Evolutionary conservation across 371 early-diverging fungal species (phyloP).

Genomic region (Furculomyces boomerangus): DNA sequence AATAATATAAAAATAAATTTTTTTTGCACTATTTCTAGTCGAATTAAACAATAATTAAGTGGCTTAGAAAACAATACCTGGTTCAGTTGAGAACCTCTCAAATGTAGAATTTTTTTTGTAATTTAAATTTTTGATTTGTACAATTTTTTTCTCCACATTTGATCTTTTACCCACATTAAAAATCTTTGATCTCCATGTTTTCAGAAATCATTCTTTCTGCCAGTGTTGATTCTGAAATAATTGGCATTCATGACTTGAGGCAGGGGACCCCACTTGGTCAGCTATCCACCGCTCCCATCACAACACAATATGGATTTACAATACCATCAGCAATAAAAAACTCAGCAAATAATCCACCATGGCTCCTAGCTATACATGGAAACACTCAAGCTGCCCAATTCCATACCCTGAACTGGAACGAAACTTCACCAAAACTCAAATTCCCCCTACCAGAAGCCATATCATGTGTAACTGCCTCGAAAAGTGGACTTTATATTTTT

Average conservation of each 20-base stretch:
- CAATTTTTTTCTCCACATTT: neutral
- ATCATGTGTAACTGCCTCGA: slow-evolving; percentile 38
- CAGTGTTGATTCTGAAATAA: neutral
- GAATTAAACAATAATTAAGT: neutral
- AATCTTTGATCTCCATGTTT: neutral
- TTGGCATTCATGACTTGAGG: slow-evolving; percentile 1
- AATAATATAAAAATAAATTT: neutral
- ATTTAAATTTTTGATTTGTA: neutral
- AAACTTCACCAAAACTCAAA: slow-evolving; percentile 25
- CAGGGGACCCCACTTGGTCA: neutral
- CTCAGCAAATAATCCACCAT: slow-evolving; percentile 1
- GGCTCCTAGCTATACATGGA: slow-evolving; percentile 13
- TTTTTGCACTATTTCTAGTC: too few relatives aligned
- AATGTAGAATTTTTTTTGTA: neutral
- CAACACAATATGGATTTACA: neutral
- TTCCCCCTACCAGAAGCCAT: slow-evolving; percentile 68
- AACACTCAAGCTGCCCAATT: slow-evolving; percentile 16
- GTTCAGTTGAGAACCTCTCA: neutral
- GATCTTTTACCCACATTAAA: neutral
- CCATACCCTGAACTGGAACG: slow-evolving; percentile 19
- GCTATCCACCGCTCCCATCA: neutral
- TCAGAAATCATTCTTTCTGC: slow-evolving; percentile 1
- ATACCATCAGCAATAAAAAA: neutral
- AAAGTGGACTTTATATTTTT: slow-evolving; percentile 47
- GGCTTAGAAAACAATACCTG: neutral